phyloP scores from a whole-genome alignment of 495 filamentous ascomycete species.

The Penicillium bovifimosum region DNA sequence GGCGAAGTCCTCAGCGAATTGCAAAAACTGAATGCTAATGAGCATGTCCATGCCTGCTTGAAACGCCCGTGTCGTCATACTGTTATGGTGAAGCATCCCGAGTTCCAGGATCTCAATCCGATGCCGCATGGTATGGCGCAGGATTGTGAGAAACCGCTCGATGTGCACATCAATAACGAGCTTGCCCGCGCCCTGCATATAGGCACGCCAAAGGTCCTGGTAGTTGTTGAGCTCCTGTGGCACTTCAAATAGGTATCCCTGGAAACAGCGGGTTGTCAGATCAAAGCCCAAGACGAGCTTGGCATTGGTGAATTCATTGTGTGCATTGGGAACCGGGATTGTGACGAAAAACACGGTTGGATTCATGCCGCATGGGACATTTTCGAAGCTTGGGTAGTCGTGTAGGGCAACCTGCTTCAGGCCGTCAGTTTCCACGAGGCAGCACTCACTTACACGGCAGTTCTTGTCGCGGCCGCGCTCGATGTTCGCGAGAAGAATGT shows the following conservation, averaged over 20 bases:
- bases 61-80: conserved; percentile 4
- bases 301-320: conserved; percentile 4
- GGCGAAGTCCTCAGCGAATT: conserved; percentile 31
- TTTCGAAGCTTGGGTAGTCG: conserved; percentile 13
- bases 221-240: conserved; percentile 19
- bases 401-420: conserved; percentile 21
- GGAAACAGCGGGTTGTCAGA: conserved; percentile 15
- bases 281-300: conserved; percentile 34
- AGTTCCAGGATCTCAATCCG: conserved; percentile 1
- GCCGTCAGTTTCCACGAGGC: conserved; percentile 22
- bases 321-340: conserved; percentile 24
- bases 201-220: conserved; percentile 24
- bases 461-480: conserved; percentile 16
- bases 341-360: conserved; percentile 22
- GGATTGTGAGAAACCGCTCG: conserved; percentile 10
- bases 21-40: conserved; percentile 29
- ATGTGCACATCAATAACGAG: conserved; percentile 12
- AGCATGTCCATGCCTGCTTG: conserved; percentile 32
- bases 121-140: conserved; percentile 5
- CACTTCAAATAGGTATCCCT: conserved; percentile 26
- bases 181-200: conserved; percentile 28
- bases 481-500: conserved; percentile 27
- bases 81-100: conserved; percentile 14
- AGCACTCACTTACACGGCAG: conserved; percentile 14
- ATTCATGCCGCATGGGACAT: conserved; percentile 5